Evolutionary conservation across 495 filamentous ascomycete genomes (phyloP), one percentile per base, ranked within the genome.

Genomic region (Schizothecium vesticola): DNA sequence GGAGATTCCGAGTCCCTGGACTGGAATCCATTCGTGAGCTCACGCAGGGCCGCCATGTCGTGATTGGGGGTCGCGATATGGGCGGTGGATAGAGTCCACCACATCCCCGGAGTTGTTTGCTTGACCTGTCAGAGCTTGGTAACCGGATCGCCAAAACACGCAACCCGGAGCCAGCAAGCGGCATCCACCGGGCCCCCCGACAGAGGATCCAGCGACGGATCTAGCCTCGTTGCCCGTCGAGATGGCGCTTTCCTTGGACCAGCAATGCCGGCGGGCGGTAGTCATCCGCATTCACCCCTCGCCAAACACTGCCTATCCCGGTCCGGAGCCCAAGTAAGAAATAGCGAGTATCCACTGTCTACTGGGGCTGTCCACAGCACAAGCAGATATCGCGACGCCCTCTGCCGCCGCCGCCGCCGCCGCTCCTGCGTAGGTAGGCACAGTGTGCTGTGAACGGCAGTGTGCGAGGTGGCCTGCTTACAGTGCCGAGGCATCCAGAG

Each of bases 1-100:
- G 65, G 29, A 61, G 65, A 66, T 51, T 61, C 65, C 65, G 65
- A 58, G 65, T 66, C 29, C 65, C 60, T 66, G 65, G 65, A 66
- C 57, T 66, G 21, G 65, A 33, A 59, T 66, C 56, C 22, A 60
- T n/a, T 23, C 7, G 26, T 22, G 19, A n/a, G 64, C 26, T 31
- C 26, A 26, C 36, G 28, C 57, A 21, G 21, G 59, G 23, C 65
- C 65, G 31, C 56, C 12, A 57, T 36, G 56, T 23, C 56, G 57
- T 66, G 65, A 66, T 66, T 66, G 57, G 65, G 16, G 51, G 33
- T 25, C 6, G 23, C 22, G 58, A 24, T 25, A 59, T 59, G 43
- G 43, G 19, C 19, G 43, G 43, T 51, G 43, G 43, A 51, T 13
- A 51, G 43, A 51, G 36, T 11, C 36, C 36, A 19, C 36, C 36